Conservation (phyloP, 2,329 filamentous ascomycete species). For the Fusarium longipes region DNA sequence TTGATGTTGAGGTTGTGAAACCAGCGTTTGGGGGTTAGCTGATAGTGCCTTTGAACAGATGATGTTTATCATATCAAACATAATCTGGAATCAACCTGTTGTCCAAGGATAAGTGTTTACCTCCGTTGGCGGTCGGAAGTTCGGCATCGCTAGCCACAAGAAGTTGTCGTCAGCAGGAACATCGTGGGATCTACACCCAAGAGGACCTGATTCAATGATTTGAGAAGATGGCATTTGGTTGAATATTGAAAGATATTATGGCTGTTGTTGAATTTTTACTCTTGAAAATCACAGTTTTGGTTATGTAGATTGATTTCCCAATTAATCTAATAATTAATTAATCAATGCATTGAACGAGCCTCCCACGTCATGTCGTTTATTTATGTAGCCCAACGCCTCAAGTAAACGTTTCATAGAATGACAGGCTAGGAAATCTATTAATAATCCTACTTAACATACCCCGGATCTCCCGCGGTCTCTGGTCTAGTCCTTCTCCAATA, state of each 20-base stretch:
- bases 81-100: neutral
- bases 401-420: conserved; percentile 3
- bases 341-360: conserved; percentile 9
- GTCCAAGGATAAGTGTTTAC: neutral
- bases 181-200: neutral
- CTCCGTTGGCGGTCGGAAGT: conserved; percentile 22
- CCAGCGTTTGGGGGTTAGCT: neutral
- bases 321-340: neutral
- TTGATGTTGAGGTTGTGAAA: too few relatives aligned
- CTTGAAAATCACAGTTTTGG: neutral
- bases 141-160: conserved; percentile 25
- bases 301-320: neutral
- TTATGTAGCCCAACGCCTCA: neutral
- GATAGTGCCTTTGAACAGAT: neutral
- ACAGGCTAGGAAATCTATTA: neutral
- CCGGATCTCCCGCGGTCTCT: neutral
- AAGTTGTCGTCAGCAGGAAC: conserved; percentile 26
- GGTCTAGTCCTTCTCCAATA: neutral
- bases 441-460: neutral
- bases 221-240: neutral
- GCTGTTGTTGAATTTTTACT: too few relatives aligned
- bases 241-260: neutral
- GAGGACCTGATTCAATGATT: neutral
- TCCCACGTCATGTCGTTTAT: conserved; percentile 9
- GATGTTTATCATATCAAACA: neutral